Evolutionary conservation across 2,329 filamentous ascomycete genomes (phyloP), one percentile per base, ranked within the genome.

Genomic region (Talaromyces pinophilus): DNA sequence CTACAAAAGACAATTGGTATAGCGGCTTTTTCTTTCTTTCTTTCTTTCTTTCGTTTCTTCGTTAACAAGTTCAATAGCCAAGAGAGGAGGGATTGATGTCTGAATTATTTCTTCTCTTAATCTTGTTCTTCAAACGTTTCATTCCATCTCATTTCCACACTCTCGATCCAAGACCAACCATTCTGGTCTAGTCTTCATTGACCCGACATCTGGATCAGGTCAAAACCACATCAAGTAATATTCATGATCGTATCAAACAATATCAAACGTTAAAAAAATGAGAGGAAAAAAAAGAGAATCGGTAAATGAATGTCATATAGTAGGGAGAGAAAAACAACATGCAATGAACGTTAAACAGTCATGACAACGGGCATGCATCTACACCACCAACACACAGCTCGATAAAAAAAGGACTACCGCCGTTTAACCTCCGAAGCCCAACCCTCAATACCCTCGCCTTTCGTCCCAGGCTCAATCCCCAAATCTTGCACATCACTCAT

Each of bases 381-480:
- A 57, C 54, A 40, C 54, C 54, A 57, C 33, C 52, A 19, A 38
- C 33, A 40, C n/a, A 57, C n/a, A 57, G 33, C 5, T 30, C 3
- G 33, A 35, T 38, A 30, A 55, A 33, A 22, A 46, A 55, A 33
- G 13, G 72, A 40, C 52, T 69, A 93, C 82, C 91, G 87, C 82
- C 90, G 91, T 83, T 95, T 94, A 73, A 96, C 86, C 82, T 98
- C 94, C 48, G 84, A 88, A 8, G 92, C 88, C 94, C 94, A 98
- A 3, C 94, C 94, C 64, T 97, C 92, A 74, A 98, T 98, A 0
- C 92, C 93, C 66, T 97, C 94, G 1, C 94, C 94, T 66, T 88
- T 88, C 70, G 89, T 92, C 6, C 93, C 93, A 0, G 96, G 91
- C 59, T 88, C 82, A 38, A 97, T 84, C 17, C 90, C 87, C 68